Conservation (phyloP, 331 rosid genomes). For the Saraca asoca region DNA sequence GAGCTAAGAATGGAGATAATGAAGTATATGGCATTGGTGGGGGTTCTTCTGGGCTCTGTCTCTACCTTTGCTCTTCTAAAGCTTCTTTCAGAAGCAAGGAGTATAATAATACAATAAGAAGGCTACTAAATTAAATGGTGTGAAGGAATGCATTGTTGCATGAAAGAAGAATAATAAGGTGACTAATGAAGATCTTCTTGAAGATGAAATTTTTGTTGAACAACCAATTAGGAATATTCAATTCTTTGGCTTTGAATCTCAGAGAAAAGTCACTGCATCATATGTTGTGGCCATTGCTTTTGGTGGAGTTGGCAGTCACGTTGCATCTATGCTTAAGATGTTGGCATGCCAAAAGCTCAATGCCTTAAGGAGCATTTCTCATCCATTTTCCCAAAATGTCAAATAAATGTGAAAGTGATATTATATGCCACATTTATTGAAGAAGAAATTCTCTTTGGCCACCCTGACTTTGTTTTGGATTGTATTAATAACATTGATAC, state of each 20-base stretch:
- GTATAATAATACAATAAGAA: constrained; percentile 28
- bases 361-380: constrained; percentile 83
- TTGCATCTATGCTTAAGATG: constrained; percentile 96
- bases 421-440: constrained; percentile 81
- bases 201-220: constrained; percentile 84
- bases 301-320: constrained; percentile 99
- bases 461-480: constrained; percentile 89
- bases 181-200: constrained; percentile 53
- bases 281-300: constrained; percentile 95
- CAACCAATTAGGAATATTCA: constrained; percentile 88
- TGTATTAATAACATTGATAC: constrained; percentile 94
- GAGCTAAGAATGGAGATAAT: constrained; percentile 50
- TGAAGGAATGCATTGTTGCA: constrained; percentile 37
- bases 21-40: constrained; percentile 59
- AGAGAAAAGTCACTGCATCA: constrained; percentile 75
- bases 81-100: constrained; percentile 55
- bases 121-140: constrained; percentile 40
- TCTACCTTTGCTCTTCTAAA: constrained; percentile 67
- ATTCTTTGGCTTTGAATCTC: constrained; percentile 80
- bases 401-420: constrained; percentile 77
- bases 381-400: constrained; percentile 89
- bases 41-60: constrained; percentile 76
- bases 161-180: constrained; percentile 44
- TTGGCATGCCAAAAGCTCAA: constrained; percentile 88
- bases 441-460: constrained; percentile 87